Evolutionary conservation across 2,329 filamentous ascomycete species (phyloP).

Genomic region (Parasarocladium wereldwijsianum): DNA sequence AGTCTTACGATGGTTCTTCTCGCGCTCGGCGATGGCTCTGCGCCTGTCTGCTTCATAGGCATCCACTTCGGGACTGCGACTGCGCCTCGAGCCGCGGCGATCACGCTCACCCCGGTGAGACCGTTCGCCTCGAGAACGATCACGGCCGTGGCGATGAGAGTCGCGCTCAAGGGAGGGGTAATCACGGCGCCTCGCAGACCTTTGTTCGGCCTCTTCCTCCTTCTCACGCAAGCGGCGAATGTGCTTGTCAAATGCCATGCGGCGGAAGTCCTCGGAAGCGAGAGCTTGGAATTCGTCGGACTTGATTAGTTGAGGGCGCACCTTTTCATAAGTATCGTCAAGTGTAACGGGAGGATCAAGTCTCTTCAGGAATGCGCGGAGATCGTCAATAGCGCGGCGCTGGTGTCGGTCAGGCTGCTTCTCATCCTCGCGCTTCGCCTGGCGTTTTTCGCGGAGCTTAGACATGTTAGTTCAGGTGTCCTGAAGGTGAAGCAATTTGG

Average conservation of each 20-base stretch:
- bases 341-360: constrained; percentile 69
- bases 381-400: constrained; percentile 67
- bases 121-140: constrained; percentile 43
- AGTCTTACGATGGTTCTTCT: constrained; percentile 79
- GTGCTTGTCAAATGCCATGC: constrained; percentile 79
- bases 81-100: constrained; percentile 43
- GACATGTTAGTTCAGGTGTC: constrained; percentile 5
- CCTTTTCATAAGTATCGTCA: constrained; percentile 77
- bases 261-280: constrained; percentile 67
- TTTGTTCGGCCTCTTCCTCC: constrained; percentile 65
- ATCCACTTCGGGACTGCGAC: constrained; percentile 82
- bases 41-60: constrained; percentile 90
- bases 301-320: constrained; percentile 65
- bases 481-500: not conserved
- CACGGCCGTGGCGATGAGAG: constrained; percentile 47
- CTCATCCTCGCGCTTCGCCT: constrained; percentile 71
- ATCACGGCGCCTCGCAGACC: constrained; percentile 42
- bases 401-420: constrained; percentile 75
- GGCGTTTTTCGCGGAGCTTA: constrained; percentile 71
- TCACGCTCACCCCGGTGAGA: constrained; percentile 44
- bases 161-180: constrained; percentile 37
- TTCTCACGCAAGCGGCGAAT: constrained; percentile 84
- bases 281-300: constrained; percentile 75
- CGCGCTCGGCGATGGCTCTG: constrained; percentile 84
- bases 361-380: constrained; percentile 78